These are phyloP conservation scores for Phytopythium delawarense DNA, from an alignment of 352 stramenopile species.

Conservation along the genomic window DNA sequence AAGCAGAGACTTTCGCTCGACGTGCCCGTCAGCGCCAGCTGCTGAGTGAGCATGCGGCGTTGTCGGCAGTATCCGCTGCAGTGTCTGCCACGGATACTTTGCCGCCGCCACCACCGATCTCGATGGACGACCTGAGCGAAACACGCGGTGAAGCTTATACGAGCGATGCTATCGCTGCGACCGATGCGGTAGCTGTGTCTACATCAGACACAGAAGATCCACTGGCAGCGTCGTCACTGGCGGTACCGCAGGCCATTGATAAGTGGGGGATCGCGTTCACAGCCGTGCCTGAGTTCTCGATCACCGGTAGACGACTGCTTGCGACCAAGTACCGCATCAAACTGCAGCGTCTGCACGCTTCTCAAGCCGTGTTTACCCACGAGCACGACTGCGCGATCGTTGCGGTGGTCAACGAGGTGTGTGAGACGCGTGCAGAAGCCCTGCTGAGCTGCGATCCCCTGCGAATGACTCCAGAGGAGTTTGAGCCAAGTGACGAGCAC, in stretches of 20 bases:
- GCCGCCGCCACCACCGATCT: conserved; percentile 19
- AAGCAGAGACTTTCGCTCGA: conserved; percentile 47
- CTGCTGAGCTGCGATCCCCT: conserved; percentile 76
- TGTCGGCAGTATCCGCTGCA: conserved; percentile 11
- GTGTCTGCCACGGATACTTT: conserved; percentile 12
- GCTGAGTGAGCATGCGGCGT: conserved; percentile 18
- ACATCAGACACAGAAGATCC: background rate
- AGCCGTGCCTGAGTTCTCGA: conserved; percentile 79
- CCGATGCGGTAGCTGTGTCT: background rate
- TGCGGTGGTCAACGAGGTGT: conserved; percentile 82
- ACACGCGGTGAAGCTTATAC: conserved; percentile 52
- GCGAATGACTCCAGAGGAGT: conserved; percentile 81
- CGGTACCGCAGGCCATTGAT: conserved; percentile 27
- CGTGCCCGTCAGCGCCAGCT: conserved; percentile 46
- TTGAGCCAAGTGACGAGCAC: conserved; percentile 63
- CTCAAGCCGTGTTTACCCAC: conserved; percentile 58
- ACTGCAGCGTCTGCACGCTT: conserved; percentile 54
- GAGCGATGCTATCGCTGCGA: conserved; percentile 24
- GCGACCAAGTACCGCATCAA: conserved; percentile 67
- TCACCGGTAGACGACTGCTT: conserved; percentile 67
- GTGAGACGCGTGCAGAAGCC: conserved; percentile 68
- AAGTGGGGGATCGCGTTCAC: conserved; percentile 88
- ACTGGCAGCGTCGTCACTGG: conserved; percentile 11
- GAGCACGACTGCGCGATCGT: conserved; percentile 75
- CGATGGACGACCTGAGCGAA: conserved; percentile 22